Conservation (phyloP, 768 basidiomycete genomes). For the Panellus pusillus region DNA sequence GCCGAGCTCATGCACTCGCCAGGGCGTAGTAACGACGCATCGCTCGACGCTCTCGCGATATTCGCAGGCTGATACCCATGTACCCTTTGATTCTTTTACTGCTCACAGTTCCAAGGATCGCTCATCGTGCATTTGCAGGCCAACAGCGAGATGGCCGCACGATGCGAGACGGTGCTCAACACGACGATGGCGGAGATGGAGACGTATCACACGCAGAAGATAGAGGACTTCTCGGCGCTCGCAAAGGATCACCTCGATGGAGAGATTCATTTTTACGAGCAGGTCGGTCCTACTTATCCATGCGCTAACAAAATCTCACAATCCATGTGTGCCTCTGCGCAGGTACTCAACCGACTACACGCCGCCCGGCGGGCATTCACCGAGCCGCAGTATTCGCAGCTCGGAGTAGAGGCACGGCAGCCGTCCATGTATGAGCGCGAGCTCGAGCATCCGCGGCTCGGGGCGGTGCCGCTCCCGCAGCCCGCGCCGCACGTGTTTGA, state of each 20-base stretch:
- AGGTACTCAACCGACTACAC: constrained; percentile 62
- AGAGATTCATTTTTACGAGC: constrained; percentile 75
- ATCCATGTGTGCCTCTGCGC: background rate
- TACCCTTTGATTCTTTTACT: background rate
- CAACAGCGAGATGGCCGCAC: constrained; percentile 63
- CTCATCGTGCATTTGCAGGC: constrained; percentile 35
- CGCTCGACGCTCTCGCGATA: constrained; percentile 67
- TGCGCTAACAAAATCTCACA: too few relatives aligned
- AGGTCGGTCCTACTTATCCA: constrained; percentile 37
- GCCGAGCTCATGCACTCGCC: background rate
- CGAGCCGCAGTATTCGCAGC: constrained; percentile 44
- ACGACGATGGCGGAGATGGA: constrained; percentile 89
- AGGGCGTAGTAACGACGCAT: constrained; percentile 79
- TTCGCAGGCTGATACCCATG: constrained; percentile 44
- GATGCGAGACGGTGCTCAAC: constrained; percentile 88
- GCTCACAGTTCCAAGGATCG: background rate
- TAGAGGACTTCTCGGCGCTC: constrained; percentile 62
- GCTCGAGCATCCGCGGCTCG: constrained; percentile 53
- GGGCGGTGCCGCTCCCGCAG: constrained; percentile 55
- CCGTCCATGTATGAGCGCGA: constrained; percentile 80
- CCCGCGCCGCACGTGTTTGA: constrained; percentile 82
- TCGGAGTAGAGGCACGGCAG: constrained; percentile 52
- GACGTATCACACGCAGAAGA: constrained; percentile 71
- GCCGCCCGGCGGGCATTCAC: constrained; percentile 58
- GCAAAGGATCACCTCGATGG: constrained; percentile 73